Conservation (phyloP, 1,284 basidiomycete species). For the Marasmius tenuissimus region DNA sequence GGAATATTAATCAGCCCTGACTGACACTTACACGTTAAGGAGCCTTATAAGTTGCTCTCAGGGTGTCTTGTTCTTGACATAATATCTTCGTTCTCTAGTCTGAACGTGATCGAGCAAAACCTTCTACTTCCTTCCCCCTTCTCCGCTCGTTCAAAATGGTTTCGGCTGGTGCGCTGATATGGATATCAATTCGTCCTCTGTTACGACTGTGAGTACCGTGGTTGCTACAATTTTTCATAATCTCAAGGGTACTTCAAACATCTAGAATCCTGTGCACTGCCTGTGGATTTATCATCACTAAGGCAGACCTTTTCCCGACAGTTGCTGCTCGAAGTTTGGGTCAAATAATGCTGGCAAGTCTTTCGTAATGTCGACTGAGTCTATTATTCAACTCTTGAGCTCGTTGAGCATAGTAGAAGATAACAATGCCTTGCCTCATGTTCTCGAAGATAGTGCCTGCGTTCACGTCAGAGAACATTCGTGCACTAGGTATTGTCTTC, state of each 20-base stretch:
- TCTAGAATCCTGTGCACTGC: slow-evolving; percentile 52
- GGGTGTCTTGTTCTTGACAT: too few species aligned
- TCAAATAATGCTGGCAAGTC: slow-evolving; percentile 54
- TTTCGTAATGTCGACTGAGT: neutral
- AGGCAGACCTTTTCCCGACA: slow-evolving; percentile 58
- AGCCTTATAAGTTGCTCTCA: too few species aligned
- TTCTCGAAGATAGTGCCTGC: slow-evolving; percentile 79
- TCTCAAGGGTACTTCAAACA: neutral
- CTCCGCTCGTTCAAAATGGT: slow-evolving; percentile 15
- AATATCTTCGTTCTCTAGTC: too few species aligned
- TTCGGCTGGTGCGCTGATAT: slow-evolving; percentile 44
- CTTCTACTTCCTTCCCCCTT: neutral
- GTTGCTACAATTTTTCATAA: neutral
- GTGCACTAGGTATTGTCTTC: slow-evolving; percentile 49
- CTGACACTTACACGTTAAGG: too few species aligned
- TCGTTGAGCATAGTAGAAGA: slow-evolving; percentile 43
- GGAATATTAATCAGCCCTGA: too few species aligned
- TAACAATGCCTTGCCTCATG: slow-evolving; percentile 68
- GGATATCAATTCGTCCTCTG: slow-evolving; percentile 60
- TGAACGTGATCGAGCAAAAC: too few species aligned
- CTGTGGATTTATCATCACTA: slow-evolving; percentile 59
- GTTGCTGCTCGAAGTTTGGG: slow-evolving; percentile 59
- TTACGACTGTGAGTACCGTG: slow-evolving; percentile 50
- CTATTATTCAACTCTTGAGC: neutral
- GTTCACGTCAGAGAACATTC: slow-evolving; percentile 65